These are phyloP conservation scores for Umbilicus rupestris DNA, from an alignment of 164 flowering plant genomes.

Conservation along the genomic window DNA sequence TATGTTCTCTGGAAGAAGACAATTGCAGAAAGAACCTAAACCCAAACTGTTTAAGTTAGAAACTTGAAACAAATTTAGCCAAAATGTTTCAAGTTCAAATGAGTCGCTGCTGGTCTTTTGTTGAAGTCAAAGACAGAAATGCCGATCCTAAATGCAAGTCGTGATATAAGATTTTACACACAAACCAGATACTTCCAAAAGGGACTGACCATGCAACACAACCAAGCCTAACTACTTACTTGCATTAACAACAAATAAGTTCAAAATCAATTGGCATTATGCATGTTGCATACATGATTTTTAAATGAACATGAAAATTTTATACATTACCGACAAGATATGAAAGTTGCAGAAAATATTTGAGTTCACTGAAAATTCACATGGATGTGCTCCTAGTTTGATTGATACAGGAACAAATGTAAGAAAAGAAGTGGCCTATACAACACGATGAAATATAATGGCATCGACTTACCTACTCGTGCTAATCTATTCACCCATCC, in stretches of 20 bases:
- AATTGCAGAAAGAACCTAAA: slow-evolving; percentile 88
- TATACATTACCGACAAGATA: too few species aligned
- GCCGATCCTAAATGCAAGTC: background rate
- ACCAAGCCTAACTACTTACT: too few species aligned
- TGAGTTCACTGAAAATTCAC: too few species aligned
- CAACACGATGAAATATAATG: background rate
- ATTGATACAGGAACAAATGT: background rate
- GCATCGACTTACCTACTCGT: slow-evolving; percentile 47
- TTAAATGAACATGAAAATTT: too few species aligned
- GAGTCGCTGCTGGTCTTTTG: too few species aligned
- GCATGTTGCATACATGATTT: too few species aligned
- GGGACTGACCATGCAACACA: too few species aligned
- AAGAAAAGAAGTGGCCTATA: background rate
- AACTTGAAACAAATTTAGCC: background rate
- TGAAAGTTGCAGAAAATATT: too few species aligned
- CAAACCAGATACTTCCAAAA: background rate
- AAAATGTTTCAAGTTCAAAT: background rate
- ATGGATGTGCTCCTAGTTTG: too few species aligned
- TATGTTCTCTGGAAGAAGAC: slow-evolving; percentile 76
- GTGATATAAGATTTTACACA: background rate
- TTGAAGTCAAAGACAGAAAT: background rate
- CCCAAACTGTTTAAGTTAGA: slow-evolving; percentile 14
- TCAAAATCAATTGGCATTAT: too few species aligned
- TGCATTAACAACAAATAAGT: too few species aligned
- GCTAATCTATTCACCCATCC: slow-evolving; percentile 98